Evolutionary conservation across 2,329 filamentous ascomycete genomes (phyloP), one percentile per base, ranked within the genome.

Genomic region (Alternaria brassicae): DNA sequence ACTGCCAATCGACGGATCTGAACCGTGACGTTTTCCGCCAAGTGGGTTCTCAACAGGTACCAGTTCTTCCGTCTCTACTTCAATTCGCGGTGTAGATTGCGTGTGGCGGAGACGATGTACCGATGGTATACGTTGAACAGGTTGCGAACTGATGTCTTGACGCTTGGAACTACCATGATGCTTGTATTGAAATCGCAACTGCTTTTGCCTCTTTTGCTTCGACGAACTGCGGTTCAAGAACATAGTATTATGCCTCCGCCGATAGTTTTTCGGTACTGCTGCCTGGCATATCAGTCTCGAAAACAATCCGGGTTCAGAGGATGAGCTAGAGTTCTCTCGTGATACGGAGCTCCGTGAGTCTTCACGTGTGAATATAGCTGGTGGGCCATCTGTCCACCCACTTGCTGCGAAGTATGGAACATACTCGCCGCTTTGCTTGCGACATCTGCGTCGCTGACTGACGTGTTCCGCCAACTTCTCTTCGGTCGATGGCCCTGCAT

Each of bases 401-500:
- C 36, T 60, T 45, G 25, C 28, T 8, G 47, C 13, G 15, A 49
- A 47, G 9, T 25, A 23, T 44, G 45, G 36, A 12, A 42, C 25
- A n/a, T 45, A 17, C 15, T 39, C 28, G 10, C 23, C 39, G 9
- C 25, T 37, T 12, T 53, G 45, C 23, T 59, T 47, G 36, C 19
- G 21, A 12, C 52, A 15, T 17, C 28, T 45, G 10, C 61, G 58
- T 32, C 48, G 37, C 17, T 41, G 10, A 21, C 58, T 66, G 17
- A 62, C 52, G 19, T 47, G 19, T 8, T 71, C 62, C 23, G 62
- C 62, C 8, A 70, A 21, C 21, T 41, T 41, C 17, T 70, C 64
- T 50, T 73, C 69, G 2, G 55, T 36, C 3, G 53, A 65, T 4
- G 62, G 63, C 3, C 68, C 68, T 0, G 28, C 40, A 45, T 66